Percentiles rank a stretch among this genome's conserved stretches.
These are phyloP conservation scores for Fraxinus nigra DNA, from an alignment of 305 asterid species.

Conservation along the genomic window DNA sequence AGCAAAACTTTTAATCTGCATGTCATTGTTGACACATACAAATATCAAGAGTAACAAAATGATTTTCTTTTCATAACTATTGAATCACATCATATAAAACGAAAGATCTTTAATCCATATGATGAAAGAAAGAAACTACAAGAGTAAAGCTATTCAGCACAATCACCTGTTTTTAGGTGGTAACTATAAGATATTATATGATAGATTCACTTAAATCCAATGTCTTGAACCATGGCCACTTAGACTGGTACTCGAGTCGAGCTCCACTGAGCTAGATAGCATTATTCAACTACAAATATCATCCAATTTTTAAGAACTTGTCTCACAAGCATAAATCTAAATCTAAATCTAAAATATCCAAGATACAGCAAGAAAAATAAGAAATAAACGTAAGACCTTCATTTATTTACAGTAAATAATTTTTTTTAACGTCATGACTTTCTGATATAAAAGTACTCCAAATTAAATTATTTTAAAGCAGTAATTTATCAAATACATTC, in stretches of 20 bases:
- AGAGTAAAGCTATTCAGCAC: neutral
- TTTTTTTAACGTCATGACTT: neutral
- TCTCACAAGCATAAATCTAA: neutral
- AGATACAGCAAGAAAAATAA: neutral
- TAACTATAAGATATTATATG: too few relatives aligned
- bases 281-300: neutral
- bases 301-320: neutral
- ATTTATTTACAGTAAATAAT: neutral
- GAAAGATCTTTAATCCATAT: neutral
- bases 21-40: neutral
- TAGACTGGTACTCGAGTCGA: neutral
- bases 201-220: neutral
- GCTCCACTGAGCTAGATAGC: neutral
- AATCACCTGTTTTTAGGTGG: neutral
- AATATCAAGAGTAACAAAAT: neutral
- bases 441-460: neutral
- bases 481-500: neutral
- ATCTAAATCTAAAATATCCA: neutral
- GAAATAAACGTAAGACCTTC: neutral
- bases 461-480: neutral
- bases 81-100: neutral
- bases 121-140: neutral
- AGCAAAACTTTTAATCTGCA: neutral
- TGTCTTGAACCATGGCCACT: neutral
- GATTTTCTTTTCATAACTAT: neutral